Base-by-base conservation (phyloP, 2,329 filamentous ascomycete species). In the Rutstroemia sp. region DNA sequence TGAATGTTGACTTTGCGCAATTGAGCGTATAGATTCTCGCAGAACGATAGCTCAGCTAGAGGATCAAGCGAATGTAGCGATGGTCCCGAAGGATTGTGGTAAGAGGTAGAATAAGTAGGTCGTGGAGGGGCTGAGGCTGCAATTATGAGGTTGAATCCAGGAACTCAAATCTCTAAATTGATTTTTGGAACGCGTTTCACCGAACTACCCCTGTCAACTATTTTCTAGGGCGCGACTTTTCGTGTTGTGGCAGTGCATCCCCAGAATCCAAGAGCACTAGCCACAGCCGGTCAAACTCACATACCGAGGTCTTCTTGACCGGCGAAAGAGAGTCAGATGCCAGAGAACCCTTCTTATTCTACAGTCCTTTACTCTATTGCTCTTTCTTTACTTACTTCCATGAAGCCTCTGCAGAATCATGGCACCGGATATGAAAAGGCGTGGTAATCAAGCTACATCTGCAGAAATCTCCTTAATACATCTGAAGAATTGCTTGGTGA, bases 401-500 rank as follows among this genome's bases (percentile, higher is more conserved):
- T 37, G n/a, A 34, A 34, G 58, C 48, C 27, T 45, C 41, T 23
- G 47, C 49, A 42, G 45, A 38, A 58, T 41, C 21, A 67, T 67
- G 64, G 59, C 63, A 8, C 59, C 62, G 30, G 61, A 65, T 51
- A 44, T 50, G 14, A 63, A 57, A 58, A 60, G 63, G 42, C 61
- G 76, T 69, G 81, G 79, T 68, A 75, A 76, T 69, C 80, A 78
- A 65, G 79, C 88, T 45, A 85, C 86, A 37, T 79, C 87, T 60
- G 91, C 90, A 58, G 92, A 96, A 75, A 80, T 97, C 63, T 87
- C 87, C 54, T 80, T 97, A 59, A 83, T 90, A 48, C 89, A 92
- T 64, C 80, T 97, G 58, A 95, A 95, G 77, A 97, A 87, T 72
- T 99, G 94, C 73, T 79, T 99, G 52, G 89, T 96, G 70, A 97